Evolutionary conservation across 768 basidiomycete species (phyloP).

Genomic region (Tricholoma bakamatsutake): DNA sequence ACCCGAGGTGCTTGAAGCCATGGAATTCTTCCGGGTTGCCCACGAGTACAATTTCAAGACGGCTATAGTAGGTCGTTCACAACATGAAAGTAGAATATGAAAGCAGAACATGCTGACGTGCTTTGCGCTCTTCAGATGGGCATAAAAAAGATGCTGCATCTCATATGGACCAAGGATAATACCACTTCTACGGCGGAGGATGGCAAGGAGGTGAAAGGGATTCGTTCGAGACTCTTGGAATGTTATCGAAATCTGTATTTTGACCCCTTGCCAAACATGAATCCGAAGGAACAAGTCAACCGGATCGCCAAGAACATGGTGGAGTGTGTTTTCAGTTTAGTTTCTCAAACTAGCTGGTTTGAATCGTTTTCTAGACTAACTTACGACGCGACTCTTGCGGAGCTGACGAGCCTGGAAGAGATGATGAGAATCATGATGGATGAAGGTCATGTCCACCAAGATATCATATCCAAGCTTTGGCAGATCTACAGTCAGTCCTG

Average conservation of each 20-base stretch:
- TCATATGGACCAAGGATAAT: slow-evolving; percentile 97
- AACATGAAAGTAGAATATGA: background rate
- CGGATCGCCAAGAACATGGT: slow-evolving; percentile 97
- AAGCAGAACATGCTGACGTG: slow-evolving; percentile 7
- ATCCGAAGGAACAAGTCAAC: slow-evolving; percentile 79
- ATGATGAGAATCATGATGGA: slow-evolving; percentile 97
- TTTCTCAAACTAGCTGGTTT: background rate
- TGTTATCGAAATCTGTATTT: slow-evolving; percentile 88
- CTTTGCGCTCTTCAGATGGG: slow-evolving; percentile 47
- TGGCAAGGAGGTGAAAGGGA: slow-evolving; percentile 74
- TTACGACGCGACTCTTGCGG: slow-evolving; percentile 87
- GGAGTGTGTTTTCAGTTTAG: slow-evolving; percentile 50
- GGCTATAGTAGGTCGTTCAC: slow-evolving; percentile 49
- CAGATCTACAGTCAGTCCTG: slow-evolving; percentile 80
- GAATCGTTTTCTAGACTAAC: slow-evolving; percentile 55
- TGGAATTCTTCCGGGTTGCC: slow-evolving; percentile 84
- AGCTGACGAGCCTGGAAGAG: slow-evolving; percentile 93
- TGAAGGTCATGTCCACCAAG: slow-evolving; percentile 73
- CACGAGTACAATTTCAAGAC: slow-evolving; percentile 76
- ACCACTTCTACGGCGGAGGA: slow-evolving; percentile 61
- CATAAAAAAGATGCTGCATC: slow-evolving; percentile 93
- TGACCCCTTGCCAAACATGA: slow-evolving; percentile 58
- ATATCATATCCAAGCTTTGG: slow-evolving; percentile 91
- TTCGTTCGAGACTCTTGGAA: slow-evolving; percentile 83
- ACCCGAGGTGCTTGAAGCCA: slow-evolving; percentile 75